These are phyloP conservation scores for Boletellus deceptivus DNA, from an alignment of 1,284 basidiomycete genomes.

Conservation along the genomic window DNA sequence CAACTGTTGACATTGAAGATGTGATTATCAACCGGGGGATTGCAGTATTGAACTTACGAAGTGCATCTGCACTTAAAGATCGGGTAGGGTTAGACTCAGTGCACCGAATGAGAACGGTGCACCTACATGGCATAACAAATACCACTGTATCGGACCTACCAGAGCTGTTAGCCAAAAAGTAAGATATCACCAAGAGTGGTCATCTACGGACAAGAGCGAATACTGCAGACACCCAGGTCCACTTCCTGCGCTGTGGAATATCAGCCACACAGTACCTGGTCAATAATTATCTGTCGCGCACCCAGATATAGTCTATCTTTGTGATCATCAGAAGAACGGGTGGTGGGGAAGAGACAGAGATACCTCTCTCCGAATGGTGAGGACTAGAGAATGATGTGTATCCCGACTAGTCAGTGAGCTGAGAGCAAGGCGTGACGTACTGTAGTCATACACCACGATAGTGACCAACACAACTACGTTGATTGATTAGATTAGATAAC, in stretches of 20 bases:
- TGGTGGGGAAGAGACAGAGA: not conserved
- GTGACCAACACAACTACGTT: not conserved
- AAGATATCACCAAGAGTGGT: not conserved
- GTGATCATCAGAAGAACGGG: not conserved
- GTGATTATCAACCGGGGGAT: not conserved
- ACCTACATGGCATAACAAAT: not conserved
- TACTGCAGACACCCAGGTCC: not conserved
- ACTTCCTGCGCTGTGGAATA: not conserved
- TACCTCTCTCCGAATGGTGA: not conserved
- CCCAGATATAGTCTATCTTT: constrained; percentile 2
- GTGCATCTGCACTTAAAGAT: not conserved
- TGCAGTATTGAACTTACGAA: constrained; percentile 5
- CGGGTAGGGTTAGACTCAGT: too few species aligned
- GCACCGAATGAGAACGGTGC: not conserved
- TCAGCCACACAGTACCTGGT: not conserved
- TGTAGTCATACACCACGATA: not conserved
- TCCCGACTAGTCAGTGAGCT: not conserved
- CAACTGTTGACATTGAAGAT: not conserved
- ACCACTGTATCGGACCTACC: not conserved
- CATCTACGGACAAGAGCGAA: not conserved
- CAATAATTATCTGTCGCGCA: not conserved
- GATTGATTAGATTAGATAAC: too few species aligned
- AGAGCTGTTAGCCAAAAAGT: not conserved
- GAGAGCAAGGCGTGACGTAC: not conserved
- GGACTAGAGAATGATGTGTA: not conserved